phyloP scores from a whole-genome alignment of 805 yeast species.

The Starmerella davenportii region DNA sequence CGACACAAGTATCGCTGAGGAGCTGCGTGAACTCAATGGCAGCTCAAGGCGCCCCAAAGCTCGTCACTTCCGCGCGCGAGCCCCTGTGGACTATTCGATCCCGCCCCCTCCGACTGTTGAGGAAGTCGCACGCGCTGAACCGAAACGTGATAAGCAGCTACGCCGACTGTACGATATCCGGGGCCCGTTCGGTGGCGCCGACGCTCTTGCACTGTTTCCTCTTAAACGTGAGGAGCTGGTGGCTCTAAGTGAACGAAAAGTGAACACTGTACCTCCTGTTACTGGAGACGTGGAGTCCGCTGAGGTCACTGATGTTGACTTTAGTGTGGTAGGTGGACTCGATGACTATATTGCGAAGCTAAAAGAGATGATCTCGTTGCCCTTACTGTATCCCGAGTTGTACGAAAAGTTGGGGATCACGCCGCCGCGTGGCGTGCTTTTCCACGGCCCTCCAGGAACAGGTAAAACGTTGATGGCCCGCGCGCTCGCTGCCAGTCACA shows the following conservation, averaged over 20 bases:
- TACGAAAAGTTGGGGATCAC: slow-evolving; percentile 78
- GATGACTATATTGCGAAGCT: slow-evolving; percentile 78
- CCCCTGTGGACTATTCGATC: slow-evolving; percentile 18
- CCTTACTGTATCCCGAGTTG: slow-evolving; percentile 81
- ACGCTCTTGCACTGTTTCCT: slow-evolving; percentile 57
- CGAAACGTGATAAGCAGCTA: slow-evolving; percentile 17
- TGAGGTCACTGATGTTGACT: slow-evolving; percentile 77
- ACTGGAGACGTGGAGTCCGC: slow-evolving; percentile 44
- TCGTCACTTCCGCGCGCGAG: slow-evolving; percentile 14
- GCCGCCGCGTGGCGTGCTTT: slow-evolving; percentile 92
- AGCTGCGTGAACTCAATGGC: slow-evolving; percentile 13
- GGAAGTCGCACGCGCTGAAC: slow-evolving; percentile 8
- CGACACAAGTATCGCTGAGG: slow-evolving; percentile 14
- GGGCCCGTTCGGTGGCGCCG: slow-evolving; percentile 97
- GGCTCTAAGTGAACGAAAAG: background rate
- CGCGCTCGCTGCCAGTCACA: slow-evolving; percentile 84
- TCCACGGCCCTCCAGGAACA: slow-evolving; percentile 98
- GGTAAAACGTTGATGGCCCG: slow-evolving; percentile 97
- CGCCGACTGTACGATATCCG: slow-evolving; percentile 78
- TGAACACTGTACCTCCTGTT: background rate
- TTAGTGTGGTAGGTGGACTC: slow-evolving; percentile 76
- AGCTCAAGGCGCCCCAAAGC: slow-evolving; percentile 3
- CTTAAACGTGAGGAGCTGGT: slow-evolving; percentile 9
- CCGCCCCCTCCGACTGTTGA: slow-evolving; percentile 18
- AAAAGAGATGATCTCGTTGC: slow-evolving; percentile 92